These are phyloP conservation scores for Vanrija humicola DNA, from an alignment of 1,284 basidiomycete species.

Conservation along the genomic window DNA sequence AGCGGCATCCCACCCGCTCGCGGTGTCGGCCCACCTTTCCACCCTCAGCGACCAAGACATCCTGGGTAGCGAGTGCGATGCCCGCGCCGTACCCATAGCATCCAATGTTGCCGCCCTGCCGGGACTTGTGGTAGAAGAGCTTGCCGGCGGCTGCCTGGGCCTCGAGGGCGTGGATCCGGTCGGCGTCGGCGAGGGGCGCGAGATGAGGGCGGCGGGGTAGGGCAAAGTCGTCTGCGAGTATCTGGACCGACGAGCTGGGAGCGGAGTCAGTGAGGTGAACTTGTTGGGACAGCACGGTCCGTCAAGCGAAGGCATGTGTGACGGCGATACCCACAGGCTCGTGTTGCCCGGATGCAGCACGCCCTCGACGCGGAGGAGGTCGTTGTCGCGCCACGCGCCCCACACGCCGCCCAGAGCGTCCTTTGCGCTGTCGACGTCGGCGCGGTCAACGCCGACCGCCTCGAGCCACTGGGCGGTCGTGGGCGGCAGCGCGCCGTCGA, in stretches of 20 bases:
- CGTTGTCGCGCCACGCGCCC: conserved; percentile 16
- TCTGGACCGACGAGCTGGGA: conserved; percentile 1
- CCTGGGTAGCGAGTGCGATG: conserved; percentile 27
- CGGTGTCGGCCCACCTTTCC: conserved; percentile 6
- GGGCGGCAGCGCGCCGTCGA: conserved; percentile 2
- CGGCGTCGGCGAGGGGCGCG: not conserved
- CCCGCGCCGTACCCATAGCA: conserved; percentile 23
- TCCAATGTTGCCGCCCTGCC: conserved; percentile 15
- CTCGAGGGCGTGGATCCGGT: conserved; percentile 12
- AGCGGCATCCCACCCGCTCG: no score
- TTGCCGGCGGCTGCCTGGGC: conserved; percentile 9
- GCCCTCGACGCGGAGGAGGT: conserved; percentile 10
- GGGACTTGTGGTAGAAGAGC: conserved; percentile 21
- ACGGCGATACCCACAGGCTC: no score
- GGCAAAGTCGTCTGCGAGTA: conserved; percentile 12
- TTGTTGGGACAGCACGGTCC: not conserved
- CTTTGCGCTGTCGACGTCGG: not conserved
- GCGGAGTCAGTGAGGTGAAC: not conserved
- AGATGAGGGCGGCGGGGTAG: not conserved
- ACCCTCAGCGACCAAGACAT: conserved; percentile 19
- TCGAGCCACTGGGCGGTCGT: conserved; percentile 8
- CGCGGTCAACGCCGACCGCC: conserved; percentile 4
- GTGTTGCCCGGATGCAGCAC: conserved; percentile 3
- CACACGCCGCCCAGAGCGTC: conserved; percentile 10
- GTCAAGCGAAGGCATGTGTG: no score